Evolutionary conservation across 768 basidiomycete species (phyloP).

Genomic region (Russula sp.): DNA sequence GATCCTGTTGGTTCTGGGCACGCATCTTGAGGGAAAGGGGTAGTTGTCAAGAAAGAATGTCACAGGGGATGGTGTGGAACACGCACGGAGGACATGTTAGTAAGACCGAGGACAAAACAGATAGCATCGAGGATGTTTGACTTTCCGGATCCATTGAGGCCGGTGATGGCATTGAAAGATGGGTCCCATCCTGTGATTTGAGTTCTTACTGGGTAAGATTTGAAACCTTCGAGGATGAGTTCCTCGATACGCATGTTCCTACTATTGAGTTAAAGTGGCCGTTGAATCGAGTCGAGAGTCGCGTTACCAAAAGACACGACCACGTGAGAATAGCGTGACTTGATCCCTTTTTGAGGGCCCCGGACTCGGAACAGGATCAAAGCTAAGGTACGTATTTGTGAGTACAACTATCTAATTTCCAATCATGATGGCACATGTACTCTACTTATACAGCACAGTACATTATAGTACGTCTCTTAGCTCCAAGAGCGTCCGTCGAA

Average conservation of each 20-base stretch:
- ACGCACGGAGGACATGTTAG: slow-evolving; percentile 87
- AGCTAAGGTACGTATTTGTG: too few species aligned
- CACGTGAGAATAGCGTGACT: slow-evolving; percentile 14
- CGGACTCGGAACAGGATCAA: too few species aligned
- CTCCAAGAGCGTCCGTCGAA: too few species aligned
- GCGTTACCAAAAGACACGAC: not conserved
- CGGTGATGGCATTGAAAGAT: slow-evolving; percentile 98
- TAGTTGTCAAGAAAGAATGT: not conserved
- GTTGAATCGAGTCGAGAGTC: too few species aligned
- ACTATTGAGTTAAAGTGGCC: too few species aligned
- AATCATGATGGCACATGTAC: too few species aligned
- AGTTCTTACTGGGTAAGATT: slow-evolving; percentile 94
- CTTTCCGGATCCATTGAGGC: slow-evolving; percentile 93
- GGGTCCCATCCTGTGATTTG: slow-evolving; percentile 96
- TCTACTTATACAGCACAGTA: too few species aligned
- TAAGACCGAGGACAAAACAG: slow-evolving; percentile 96
- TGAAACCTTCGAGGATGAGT: slow-evolving; percentile 63
- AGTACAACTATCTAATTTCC: too few species aligned
- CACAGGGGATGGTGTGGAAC: not conserved
- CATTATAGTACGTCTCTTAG: too few species aligned
- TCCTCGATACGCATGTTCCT: slow-evolving; percentile 26
- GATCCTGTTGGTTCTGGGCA: slow-evolving; percentile 90
- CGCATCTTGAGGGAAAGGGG: slow-evolving; percentile 63
- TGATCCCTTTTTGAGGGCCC: too few species aligned
- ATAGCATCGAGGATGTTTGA: slow-evolving; percentile 99